Evolutionary conservation across 208 protist species (phyloP), one percentile per base, ranked within the genome.

Genomic region (Kentomonas sorsogonicus): DNA sequence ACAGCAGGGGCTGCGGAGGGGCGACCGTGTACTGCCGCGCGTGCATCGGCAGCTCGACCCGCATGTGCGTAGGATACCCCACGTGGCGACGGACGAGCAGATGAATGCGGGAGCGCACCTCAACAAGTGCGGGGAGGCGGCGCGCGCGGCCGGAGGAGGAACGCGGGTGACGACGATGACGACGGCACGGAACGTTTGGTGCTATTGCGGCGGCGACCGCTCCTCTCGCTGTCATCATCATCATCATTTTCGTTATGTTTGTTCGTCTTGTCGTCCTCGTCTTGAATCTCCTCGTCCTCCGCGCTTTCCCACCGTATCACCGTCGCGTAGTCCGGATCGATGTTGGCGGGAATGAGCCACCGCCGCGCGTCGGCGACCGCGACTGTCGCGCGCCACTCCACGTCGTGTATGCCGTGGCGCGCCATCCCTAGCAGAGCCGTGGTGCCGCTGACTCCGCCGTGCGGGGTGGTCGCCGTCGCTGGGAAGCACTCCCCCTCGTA

Each of bases 1-100:
- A 7, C 11, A 45, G 31, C 16, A 25, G 27, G 1, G 43, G 58
- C n/a, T 47, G 55, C 40, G 86, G 82, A 9, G 84, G 74, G 26
- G 57, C 3, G 23, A 92, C 74, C n/a, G 41, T 23, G 60, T 71
- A 75, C 16, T 58, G 74, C 0, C 64, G 66, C 27, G 60, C 64
- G 63, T 90, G 73, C 88, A 94, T 94, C 30, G 88, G 82, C 16
- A 94, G 60, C 47, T 73, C 60, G 6, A 91, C 47, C 7, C 43
- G 31, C 4, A 90, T 54, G 29, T 45, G 36, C 4, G 41, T 23
- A 20, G 83, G 87, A 44, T 81, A 73, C 38, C 55, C 62, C 0
- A 72, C 59, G 38, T 81, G 63, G 7, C 87, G 87, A 16, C 81
- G 87, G 26, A 89, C 79, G 6, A 94, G 60, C 9, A 89, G 30